A percentile compares a stretch with the other conserved stretches of the same genome.
Conservation (phyloP, 768 basidiomycete species). For the Clathrus columnatus region DNA sequence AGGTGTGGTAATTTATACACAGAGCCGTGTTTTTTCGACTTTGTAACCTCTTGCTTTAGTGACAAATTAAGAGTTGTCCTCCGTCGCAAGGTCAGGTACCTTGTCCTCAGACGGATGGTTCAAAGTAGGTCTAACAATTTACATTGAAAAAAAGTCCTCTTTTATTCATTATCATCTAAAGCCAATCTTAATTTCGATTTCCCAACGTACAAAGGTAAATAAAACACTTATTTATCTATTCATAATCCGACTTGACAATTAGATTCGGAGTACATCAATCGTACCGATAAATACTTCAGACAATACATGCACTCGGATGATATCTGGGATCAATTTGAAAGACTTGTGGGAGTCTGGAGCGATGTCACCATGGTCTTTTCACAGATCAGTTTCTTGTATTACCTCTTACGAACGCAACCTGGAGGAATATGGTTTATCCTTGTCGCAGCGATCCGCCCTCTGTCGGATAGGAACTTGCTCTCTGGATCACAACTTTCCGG, state of each 20-base stretch:
- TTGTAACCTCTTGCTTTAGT: background rate
- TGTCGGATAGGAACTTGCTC: constrained; percentile 13
- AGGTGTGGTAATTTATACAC: background rate
- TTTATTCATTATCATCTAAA: background rate
- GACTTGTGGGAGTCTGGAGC: background rate
- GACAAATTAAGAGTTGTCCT: background rate
- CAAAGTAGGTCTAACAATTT: background rate
- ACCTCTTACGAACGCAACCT: constrained; percentile 1
- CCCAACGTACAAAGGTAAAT: constrained; percentile 5
- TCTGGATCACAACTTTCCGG: background rate
- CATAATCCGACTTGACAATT: background rate
- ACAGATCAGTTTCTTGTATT: constrained; percentile 3
- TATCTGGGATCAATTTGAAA: constrained; percentile 1
- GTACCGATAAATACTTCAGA: background rate
- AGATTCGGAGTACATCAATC: background rate
- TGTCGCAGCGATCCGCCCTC: constrained; percentile 27
- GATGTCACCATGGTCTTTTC: background rate
- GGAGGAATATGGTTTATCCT: constrained; percentile 29
- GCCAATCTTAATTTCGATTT: constrained; percentile 2
- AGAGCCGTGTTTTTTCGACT: background rate
- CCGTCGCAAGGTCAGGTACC: background rate
- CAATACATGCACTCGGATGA: background rate
- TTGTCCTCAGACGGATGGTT: background rate
- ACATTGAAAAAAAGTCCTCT: background rate
- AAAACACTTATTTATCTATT: background rate